Evolutionary conservation across 2,329 filamentous ascomycete species (phyloP).

Genomic region (Aspergillus aculeatus): DNA sequence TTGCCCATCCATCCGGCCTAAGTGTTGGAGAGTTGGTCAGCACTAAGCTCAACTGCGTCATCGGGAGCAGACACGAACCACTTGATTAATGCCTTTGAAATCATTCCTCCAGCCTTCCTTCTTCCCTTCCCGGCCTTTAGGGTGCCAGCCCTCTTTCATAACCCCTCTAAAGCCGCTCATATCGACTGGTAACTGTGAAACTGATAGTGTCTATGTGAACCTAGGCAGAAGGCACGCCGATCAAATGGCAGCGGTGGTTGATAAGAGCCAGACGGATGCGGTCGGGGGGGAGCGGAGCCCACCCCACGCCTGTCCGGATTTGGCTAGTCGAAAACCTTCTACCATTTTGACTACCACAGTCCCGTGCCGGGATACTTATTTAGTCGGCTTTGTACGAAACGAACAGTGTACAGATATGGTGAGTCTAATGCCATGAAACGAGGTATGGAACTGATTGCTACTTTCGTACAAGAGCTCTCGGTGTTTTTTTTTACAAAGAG

Average conservation of each 20-base stretch:
- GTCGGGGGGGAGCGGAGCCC: not conserved
- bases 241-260: slow-evolving; percentile 4
- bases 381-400: too few species aligned
- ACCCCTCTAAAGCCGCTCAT: slow-evolving; percentile 51
- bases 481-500: too few species aligned
- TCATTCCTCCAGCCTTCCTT: slow-evolving; percentile 56
- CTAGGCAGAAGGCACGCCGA: slow-evolving; percentile 5
- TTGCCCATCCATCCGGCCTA: slow-evolving; percentile 61
- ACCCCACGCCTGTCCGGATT: slow-evolving; percentile 1
- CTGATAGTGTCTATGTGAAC: not conserved
- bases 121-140: slow-evolving; percentile 52
- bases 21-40: slow-evolving; percentile 25
- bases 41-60: slow-evolving; percentile 9
- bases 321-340: not conserved
- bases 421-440: too few species aligned
- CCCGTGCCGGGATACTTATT: not conserved
- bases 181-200: not conserved
- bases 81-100: slow-evolving; percentile 58
- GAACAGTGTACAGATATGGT: too few species aligned
- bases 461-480: too few species aligned
- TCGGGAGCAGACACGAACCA: slow-evolving; percentile 42
- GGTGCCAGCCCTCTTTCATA: slow-evolving; percentile 55
- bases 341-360: not conserved
- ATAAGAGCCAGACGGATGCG: slow-evolving; percentile 3
- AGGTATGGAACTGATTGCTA: too few species aligned